A percentile compares a stretch with the other conserved stretches of the same genome.
Evolutionary conservation across 768 basidiomycete species (phyloP).

Genomic region (Pisolithus tinctorius): DNA sequence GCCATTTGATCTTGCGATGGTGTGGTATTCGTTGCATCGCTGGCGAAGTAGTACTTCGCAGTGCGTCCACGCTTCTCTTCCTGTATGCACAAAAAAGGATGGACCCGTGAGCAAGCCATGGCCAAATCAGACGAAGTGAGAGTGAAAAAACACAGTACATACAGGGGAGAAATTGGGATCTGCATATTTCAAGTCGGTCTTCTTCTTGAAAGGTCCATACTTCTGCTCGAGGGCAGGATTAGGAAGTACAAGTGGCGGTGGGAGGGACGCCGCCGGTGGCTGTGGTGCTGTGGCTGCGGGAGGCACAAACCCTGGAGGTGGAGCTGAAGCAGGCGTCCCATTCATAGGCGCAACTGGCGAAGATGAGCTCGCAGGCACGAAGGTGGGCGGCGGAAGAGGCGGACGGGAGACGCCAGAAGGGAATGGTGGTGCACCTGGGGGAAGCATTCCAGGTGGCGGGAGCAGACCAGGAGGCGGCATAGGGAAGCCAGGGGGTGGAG

Average conservation of each 20-base stretch:
- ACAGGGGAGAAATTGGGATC: conserved; percentile 80
- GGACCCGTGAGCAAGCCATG: not conserved
- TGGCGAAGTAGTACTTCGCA: conserved; percentile 52
- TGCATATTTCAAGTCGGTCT: conserved; percentile 62
- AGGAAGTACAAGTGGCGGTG: conserved; percentile 39
- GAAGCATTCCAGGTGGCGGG: conserved; percentile 26
- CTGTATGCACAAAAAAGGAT: conserved; percentile 30
- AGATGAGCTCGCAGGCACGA: conserved; percentile 24
- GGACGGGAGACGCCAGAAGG: conserved; percentile 31
- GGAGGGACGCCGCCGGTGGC: conserved; percentile 1
- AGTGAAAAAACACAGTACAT: conserved; percentile 19
- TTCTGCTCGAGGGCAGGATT: conserved; percentile 54
- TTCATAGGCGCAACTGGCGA: conserved; percentile 24
- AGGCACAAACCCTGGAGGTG: not conserved
- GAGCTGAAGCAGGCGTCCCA: conserved; percentile 18
- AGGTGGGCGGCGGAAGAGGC: conserved; percentile 29
- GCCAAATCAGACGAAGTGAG: not conserved
- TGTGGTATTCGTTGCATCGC: conserved; percentile 30
- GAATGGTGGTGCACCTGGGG: conserved; percentile 33
- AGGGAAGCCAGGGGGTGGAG: conserved; percentile 50
- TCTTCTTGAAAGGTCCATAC: conserved; percentile 71
- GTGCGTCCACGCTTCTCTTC: conserved; percentile 71
- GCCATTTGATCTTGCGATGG: conserved; percentile 2
- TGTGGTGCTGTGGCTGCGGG: conserved; percentile 3
- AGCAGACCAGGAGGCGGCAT: conserved; percentile 39